Evolutionary conservation across 83 land plant genomes (phyloP).

Genomic region (Picea engelmannii): DNA sequence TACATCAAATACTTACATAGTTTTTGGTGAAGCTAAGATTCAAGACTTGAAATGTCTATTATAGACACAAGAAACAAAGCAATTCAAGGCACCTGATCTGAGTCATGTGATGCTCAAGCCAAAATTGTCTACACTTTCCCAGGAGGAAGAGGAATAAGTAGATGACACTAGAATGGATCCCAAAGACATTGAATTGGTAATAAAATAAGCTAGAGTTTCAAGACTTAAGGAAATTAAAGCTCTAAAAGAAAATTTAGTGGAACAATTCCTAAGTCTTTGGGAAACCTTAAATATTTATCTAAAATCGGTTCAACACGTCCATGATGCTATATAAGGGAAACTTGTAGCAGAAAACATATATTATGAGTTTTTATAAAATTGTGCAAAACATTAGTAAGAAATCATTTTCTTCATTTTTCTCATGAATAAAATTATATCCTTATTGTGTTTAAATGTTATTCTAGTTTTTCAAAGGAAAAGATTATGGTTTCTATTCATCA

Average conservation of each 20-base stretch:
- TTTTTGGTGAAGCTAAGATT: constrained; percentile 74
- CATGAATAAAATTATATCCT: too few species aligned
- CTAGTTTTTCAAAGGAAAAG: too few species aligned
- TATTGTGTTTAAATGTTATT: too few species aligned
- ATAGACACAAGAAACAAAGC: constrained; percentile 61
- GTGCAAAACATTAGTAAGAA: too few species aligned
- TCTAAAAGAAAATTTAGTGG: constrained; percentile 29
- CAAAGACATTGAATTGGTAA: constrained; percentile 65
- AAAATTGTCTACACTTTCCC: constrained; percentile 24
- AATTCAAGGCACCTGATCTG: constrained; percentile 62
- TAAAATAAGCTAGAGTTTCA: constrained; percentile 72
- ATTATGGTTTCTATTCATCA: too few species aligned
- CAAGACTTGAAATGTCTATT: constrained; percentile 64
- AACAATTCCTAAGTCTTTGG: too few species aligned
- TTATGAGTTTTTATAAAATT: too few species aligned
- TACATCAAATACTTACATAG: constrained; percentile 59
- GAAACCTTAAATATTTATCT: too few species aligned
- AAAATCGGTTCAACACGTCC: too few species aligned
- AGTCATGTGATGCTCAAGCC: constrained; percentile 33
- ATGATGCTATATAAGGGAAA: too few species aligned
- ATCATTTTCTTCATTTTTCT: too few species aligned
- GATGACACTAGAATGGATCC: constrained; percentile 67
- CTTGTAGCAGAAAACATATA: too few species aligned
- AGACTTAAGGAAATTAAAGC: constrained; percentile 62
- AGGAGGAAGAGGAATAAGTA: constrained; percentile 30